Evolutionary conservation across 202 grass and related monocot genomes (phyloP), one percentile per base, ranked within the genome.

Genomic region (Schoenoplectus tabernaemontani): DNA sequence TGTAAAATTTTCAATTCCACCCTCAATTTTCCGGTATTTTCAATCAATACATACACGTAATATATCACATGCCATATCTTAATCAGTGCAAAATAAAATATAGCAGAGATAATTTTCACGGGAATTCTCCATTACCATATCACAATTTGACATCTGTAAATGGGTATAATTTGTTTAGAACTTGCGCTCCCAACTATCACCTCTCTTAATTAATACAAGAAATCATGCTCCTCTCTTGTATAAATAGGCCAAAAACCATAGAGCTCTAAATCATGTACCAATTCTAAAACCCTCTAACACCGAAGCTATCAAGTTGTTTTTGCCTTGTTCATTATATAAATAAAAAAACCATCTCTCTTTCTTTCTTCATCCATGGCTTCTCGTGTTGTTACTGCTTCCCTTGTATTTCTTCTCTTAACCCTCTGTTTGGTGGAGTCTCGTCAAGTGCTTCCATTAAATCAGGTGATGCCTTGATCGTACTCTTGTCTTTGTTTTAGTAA

Each of bases 401-500:
- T 78, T 26, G 59, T 32, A 60, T 43, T 84, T 32, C 57, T 84
- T 57, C 59, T 84, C 60, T 57, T 79, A 10, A 24, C 62, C 3
- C 59, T 84, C 19, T 78, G 15, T 33, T 37, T 69, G n/a, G 73
- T 42, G 58, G 82, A 84, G 74, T 76, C 71, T 6, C 70, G 57
- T 65, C 71, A 53, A 20, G 39, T 64, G 6, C 64, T 71, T 38
- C 13, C 71, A 39, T 9, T 47, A 32, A 67, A 82, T 82, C 0
- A 4, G 64, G 64, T 82, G n/a, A 73, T 53, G 32, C 51, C 12
- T 73, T 26, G 17, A 10, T 15, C 3, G 43, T 70, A 23, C 51
- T 78, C 30, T 78, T 59, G 5, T 59, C 1, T 38, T 59, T 59
- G 19, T 36, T 41, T 23, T 36, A 57, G 13, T 44, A 34, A 43